Evolutionary conservation across 805 yeast species (phyloP).

Genomic region (Sungouiozyma ichnusensis): DNA sequence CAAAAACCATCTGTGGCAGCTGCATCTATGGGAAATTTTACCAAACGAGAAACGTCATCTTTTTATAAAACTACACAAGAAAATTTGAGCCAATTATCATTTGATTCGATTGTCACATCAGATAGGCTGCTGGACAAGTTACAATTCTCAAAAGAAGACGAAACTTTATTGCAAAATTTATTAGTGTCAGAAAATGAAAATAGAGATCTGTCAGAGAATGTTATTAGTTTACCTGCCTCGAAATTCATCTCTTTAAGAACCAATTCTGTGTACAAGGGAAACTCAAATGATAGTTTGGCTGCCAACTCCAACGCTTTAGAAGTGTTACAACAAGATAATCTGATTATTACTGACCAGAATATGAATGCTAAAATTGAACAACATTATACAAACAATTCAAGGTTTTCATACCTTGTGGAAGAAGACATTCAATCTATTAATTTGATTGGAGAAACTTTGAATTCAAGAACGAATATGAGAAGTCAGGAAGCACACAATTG

Average conservation of each 20-base stretch:
- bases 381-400: constrained; percentile 18
- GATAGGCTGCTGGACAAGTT: constrained; percentile 26
- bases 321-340: neutral
- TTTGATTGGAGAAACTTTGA: neutral
- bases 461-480: neutral
- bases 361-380: constrained; percentile 20
- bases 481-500: neutral
- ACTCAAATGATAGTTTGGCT: neutral
- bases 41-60: neutral
- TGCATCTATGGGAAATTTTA: neutral
- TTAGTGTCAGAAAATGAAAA: constrained; percentile 15
- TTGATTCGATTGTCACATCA: constrained; percentile 23
- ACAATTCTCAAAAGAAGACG: constrained; percentile 26
- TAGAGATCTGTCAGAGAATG: constrained; percentile 1
- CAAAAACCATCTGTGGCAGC: neutral
- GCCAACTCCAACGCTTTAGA: neutral
- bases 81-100: constrained; percentile 19
- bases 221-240: constrained; percentile 26
- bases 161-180: constrained; percentile 21
- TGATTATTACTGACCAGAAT: constrained; percentile 8
- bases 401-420: constrained; percentile 28
- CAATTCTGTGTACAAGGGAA: neutral
- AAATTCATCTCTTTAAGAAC: constrained; percentile 21
- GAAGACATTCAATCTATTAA: constrained; percentile 11
- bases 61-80: neutral